A percentile compares a stretch with the other conserved stretches of the same genome.
These are phyloP conservation scores for Bipolaris sorokiniana DNA, from an alignment of 2,329 filamentous ascomycete genomes.

Conservation along the genomic window DNA sequence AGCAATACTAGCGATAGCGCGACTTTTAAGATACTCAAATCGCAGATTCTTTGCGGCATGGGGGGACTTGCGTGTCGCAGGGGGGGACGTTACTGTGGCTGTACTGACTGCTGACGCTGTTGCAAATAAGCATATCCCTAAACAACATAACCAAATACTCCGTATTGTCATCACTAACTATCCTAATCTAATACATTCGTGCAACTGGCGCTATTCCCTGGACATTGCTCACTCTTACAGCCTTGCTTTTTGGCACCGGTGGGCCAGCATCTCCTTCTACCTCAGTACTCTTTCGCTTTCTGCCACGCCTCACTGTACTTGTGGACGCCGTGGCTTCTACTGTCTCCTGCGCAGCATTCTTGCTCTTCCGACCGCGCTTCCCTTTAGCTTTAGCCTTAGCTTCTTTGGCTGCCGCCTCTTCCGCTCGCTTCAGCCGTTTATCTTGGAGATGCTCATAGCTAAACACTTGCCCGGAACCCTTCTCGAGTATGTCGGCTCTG, in stretches of 20 bases:
- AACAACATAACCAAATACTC: too few species aligned
- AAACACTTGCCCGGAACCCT: background rate
- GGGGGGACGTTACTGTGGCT: background rate
- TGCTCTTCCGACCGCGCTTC: background rate
- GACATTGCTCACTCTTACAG: slow-evolving; percentile 5
- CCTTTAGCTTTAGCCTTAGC: background rate
- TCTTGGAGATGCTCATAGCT: background rate
- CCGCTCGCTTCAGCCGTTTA: background rate
- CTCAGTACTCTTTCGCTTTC: slow-evolving; percentile 10
- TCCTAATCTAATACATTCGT: slow-evolving; percentile 14
- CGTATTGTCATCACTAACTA: background rate
- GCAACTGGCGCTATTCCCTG: slow-evolving; percentile 7
- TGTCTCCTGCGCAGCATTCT: background rate
- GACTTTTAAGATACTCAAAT: background rate
- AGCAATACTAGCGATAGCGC: background rate
- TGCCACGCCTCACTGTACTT: slow-evolving; percentile 6
- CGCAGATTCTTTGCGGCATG: background rate
- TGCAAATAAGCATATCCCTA: too few species aligned
- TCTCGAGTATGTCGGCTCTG: background rate
- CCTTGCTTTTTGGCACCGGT: slow-evolving; percentile 9
- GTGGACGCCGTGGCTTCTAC: background rate
- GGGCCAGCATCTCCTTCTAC: slow-evolving; percentile 6
- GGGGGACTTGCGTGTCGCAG: background rate
- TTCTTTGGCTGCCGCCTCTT: background rate
- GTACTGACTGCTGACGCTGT: too few species aligned